phyloP scores from a whole-genome alignment of 208 protist genomes.

The Trypanosoma brucei region DNA sequence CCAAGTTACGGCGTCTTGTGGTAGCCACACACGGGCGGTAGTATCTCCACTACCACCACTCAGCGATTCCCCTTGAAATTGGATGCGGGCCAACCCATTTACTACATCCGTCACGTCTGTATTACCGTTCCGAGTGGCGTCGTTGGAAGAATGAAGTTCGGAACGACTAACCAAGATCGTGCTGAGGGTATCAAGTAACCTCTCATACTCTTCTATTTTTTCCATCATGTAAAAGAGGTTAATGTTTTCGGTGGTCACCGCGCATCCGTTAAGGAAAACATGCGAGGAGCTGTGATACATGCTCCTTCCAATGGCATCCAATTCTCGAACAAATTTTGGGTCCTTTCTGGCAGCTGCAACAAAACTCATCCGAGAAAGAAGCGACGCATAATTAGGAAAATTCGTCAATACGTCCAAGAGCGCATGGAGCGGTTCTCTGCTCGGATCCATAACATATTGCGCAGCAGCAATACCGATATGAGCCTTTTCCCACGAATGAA shows the following conservation, averaged over 20 bases:
- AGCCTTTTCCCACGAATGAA: constrained; percentile 66
- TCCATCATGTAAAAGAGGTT: constrained; percentile 50
- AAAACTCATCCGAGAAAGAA: constrained; percentile 38
- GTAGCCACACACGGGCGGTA: constrained; percentile 21
- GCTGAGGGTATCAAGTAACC: constrained; percentile 12
- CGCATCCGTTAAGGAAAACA: constrained; percentile 49
- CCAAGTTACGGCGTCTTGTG: constrained; percentile 30
- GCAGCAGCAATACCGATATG: constrained; percentile 52
- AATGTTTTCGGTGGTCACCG: constrained; percentile 22
- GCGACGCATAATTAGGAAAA: constrained; percentile 76
- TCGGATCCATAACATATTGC: constrained; percentile 43
- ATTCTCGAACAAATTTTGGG: constrained; percentile 14
- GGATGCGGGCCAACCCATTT: not conserved
- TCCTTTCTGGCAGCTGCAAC: constrained; percentile 10
- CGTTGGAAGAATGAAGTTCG: not conserved
- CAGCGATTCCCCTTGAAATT: not conserved
- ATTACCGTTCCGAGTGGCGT: not conserved
- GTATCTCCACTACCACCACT: not conserved
- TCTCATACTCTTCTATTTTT: constrained; percentile 35
- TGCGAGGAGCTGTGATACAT: constrained; percentile 22
- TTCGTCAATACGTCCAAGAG: constrained; percentile 78
- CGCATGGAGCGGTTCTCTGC: constrained; percentile 48
- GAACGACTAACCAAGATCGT: constrained; percentile 14
- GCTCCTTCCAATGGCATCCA: constrained; percentile 13
- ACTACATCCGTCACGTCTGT: not conserved